phyloP scores from a whole-genome alignment of 176 grass and related monocot species.

The Thalia dealbata region DNA sequence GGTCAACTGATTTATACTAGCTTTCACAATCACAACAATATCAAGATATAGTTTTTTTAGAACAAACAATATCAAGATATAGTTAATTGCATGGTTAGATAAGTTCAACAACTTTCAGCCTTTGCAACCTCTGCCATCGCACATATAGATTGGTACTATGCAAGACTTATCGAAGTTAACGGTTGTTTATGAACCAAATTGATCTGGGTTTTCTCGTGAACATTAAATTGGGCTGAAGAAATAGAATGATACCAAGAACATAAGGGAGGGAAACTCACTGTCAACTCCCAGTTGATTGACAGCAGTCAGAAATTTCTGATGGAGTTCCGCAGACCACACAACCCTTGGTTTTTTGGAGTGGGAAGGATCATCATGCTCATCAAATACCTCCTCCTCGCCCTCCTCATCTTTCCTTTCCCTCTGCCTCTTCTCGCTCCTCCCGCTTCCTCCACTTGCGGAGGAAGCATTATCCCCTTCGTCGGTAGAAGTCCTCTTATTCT shows the following conservation, averaged over 20 bases:
- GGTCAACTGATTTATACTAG: not conserved
- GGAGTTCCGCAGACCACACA: constrained; percentile 12
- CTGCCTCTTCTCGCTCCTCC: not conserved
- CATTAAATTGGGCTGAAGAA: too few species aligned
- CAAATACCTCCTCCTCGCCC: not conserved
- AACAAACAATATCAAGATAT: too few species aligned
- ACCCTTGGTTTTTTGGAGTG: constrained; percentile 13
- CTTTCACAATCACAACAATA: too few species aligned
- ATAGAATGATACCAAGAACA: not conserved
- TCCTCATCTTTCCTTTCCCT: not conserved
- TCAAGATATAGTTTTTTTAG: too few species aligned
- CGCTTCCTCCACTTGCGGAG: not conserved
- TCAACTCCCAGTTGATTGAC: constrained; percentile 10
- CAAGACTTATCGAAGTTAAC: too few species aligned
- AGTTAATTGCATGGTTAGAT: too few species aligned
- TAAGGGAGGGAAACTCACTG: not conserved
- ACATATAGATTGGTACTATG: too few species aligned
- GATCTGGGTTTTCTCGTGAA: too few species aligned
- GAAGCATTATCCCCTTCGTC: constrained; percentile 2
- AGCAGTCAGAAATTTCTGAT: constrained; percentile 6
- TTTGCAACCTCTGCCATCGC: too few species aligned
- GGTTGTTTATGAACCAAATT: too few species aligned
- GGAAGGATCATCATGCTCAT: not conserved
- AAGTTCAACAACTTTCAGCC: too few species aligned
- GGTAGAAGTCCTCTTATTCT: not conserved